These are phyloP conservation scores for Lotmaria passim DNA, from an alignment of 208 protist genomes.

Conservation along the genomic window DNA sequence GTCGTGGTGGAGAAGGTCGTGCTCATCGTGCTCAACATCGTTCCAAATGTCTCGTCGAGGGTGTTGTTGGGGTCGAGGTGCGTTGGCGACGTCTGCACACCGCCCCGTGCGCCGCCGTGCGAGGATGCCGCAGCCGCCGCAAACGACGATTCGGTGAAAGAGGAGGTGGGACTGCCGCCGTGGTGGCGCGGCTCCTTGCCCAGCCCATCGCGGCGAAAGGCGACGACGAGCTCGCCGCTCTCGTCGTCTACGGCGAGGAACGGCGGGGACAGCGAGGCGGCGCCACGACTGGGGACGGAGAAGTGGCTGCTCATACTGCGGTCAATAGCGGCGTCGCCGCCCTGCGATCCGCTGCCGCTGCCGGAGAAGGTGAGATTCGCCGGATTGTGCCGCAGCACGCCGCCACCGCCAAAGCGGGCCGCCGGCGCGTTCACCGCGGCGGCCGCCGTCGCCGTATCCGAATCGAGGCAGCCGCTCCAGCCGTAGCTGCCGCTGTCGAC, in stretches of 20 bases:
- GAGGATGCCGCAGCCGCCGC: background rate
- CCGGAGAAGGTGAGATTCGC: slow-evolving; percentile 3
- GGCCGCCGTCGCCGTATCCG: background rate
- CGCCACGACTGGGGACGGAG: slow-evolving; percentile 6
- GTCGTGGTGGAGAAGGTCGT: slow-evolving; percentile 22
- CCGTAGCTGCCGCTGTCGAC: slow-evolving; percentile 16
- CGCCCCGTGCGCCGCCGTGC: no score
- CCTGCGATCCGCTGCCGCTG: slow-evolving; percentile 17
- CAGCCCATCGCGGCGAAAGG: slow-evolving; percentile 5
- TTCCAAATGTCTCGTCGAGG: slow-evolving; percentile 18
- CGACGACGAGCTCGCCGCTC: slow-evolving; percentile 15
- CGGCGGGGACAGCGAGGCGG: slow-evolving; percentile 4
- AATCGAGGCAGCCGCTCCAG: slow-evolving; percentile 2
- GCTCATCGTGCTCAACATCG: slow-evolving; percentile 24
- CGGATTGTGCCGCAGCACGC: slow-evolving; percentile 9
- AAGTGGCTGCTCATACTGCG: slow-evolving; percentile 24
- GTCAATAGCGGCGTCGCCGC: slow-evolving; percentile 5
- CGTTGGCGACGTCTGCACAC: slow-evolving; percentile 6
- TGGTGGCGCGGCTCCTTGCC: slow-evolving; percentile 1
- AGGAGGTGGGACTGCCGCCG: slow-evolving; percentile 7
- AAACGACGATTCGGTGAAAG: background rate
- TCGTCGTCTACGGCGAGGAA: slow-evolving; percentile 26
- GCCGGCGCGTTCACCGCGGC: background rate
- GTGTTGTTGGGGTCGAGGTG: slow-evolving; percentile 8
- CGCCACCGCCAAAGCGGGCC: slow-evolving; percentile 12